Evolutionary conservation across 1,139 yeast genomes (phyloP).

Genomic region (Saccharomyces hybrid): DNA sequence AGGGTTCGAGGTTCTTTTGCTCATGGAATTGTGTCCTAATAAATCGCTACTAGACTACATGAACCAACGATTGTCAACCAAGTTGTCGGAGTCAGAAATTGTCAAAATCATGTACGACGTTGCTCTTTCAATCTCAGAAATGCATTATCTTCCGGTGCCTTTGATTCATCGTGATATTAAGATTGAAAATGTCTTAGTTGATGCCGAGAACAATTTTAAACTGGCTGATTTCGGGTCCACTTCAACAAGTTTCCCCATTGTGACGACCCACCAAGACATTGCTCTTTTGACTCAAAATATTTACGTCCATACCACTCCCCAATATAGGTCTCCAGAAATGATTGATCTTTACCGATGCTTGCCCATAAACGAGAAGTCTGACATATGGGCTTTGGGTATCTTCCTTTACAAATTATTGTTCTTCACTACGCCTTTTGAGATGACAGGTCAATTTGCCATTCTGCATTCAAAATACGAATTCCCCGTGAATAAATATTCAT

Average conservation of each 20-base stretch:
- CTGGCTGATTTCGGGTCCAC: slow-evolving; percentile 95
- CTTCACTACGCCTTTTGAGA: slow-evolving; percentile 92
- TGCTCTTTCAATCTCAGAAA: slow-evolving; percentile 74
- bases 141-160: slow-evolving; percentile 79
- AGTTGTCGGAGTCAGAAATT: slow-evolving; percentile 76
- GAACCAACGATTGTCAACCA: slow-evolving; percentile 82
- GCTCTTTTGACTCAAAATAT: slow-evolving; percentile 72
- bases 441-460: slow-evolving; percentile 62
- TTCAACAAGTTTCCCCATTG: slow-evolving; percentile 48
- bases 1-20: slow-evolving; percentile 72
- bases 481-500: slow-evolving; percentile 45
- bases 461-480: slow-evolving; percentile 54
- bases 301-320: slow-evolving; percentile 93
- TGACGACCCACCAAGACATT: slow-evolving; percentile 34
- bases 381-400: slow-evolving; percentile 94
- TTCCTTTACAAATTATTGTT: slow-evolving; percentile 86
- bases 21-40: slow-evolving; percentile 87
- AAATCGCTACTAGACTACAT: slow-evolving; percentile 88
- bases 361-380: slow-evolving; percentile 91
- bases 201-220: slow-evolving; percentile 64
- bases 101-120: slow-evolving; percentile 76
- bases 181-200: slow-evolving; percentile 87
- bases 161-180: slow-evolving; percentile 89
- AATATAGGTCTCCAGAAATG: slow-evolving; percentile 96
- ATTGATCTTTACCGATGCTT: slow-evolving; percentile 75